Conservation (phyloP, 2,329 filamentous ascomycete genomes). For the Xylaria sp. region DNA sequence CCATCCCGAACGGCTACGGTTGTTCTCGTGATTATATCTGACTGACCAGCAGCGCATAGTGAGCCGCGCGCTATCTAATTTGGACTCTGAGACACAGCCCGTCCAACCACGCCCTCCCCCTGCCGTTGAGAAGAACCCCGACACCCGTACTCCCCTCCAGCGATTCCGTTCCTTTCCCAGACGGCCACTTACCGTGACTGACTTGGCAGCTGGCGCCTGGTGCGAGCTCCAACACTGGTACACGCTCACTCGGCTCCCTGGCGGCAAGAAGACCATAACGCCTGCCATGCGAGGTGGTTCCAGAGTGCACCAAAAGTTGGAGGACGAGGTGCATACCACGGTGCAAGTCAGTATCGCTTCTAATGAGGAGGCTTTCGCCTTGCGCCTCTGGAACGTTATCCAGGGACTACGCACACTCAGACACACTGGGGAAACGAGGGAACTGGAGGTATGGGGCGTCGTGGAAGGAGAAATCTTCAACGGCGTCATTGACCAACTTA, state of each 20-base stretch:
- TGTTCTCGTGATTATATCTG: conserved; percentile 56
- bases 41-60: conserved; percentile 74
- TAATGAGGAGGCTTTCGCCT: conserved; percentile 83
- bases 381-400: conserved; percentile 90
- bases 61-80: conserved; percentile 55
- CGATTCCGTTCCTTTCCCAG: conserved; percentile 81
- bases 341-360: conserved; percentile 77
- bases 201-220: conserved; percentile 90
- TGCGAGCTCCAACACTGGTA: conserved; percentile 96
- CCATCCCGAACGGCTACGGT: not conserved
- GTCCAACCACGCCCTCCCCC: conserved; percentile 22
- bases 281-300: conserved; percentile 85
- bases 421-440: conserved; percentile 76
- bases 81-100: conserved; percentile 34
- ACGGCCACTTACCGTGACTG: conserved; percentile 86
- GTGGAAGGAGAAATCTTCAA: conserved; percentile 85
- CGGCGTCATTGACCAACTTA: conserved; percentile 89
- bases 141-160: conserved; percentile 70
- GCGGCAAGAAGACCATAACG: conserved; percentile 79
- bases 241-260: conserved; percentile 74
- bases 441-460: conserved; percentile 86
- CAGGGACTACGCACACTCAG: conserved; percentile 81
- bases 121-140: conserved; percentile 49
- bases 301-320: conserved; percentile 81
- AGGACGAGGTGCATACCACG: conserved; percentile 84